Evolutionary conservation across 2,329 filamentous ascomycete genomes (phyloP).

Genomic region (Dendryphion nanum): DNA sequence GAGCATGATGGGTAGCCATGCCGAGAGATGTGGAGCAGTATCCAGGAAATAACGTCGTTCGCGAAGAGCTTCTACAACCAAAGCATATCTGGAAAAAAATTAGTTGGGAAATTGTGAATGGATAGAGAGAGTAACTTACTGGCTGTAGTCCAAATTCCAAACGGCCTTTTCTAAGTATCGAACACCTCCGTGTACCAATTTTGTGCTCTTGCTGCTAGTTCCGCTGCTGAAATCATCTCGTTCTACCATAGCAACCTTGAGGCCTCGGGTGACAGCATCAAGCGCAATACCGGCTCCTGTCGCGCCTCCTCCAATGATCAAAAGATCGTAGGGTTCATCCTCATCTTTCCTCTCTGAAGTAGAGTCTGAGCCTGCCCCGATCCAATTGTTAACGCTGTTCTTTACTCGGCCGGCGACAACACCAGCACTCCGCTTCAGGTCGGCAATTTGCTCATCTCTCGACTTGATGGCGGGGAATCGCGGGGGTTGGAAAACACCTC

Average conservation of each 20-base stretch:
- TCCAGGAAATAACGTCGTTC: constrained; percentile 82
- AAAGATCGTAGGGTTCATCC: constrained; percentile 67
- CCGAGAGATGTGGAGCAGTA: constrained; percentile 77
- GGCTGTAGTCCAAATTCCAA: constrained; percentile 80
- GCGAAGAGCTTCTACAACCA: constrained; percentile 78
- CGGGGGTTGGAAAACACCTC: constrained; percentile 66
- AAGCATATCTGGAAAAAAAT: constrained; percentile 51
- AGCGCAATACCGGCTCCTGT: constrained; percentile 79
- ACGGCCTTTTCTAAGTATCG: constrained; percentile 84
- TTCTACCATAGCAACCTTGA: constrained; percentile 79
- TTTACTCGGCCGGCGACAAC: constrained; percentile 24
- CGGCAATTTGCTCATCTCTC: constrained; percentile 63
- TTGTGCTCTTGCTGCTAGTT: constrained; percentile 84
- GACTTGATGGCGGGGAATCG: constrained; percentile 63
- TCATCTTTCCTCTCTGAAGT: constrained; percentile 22
- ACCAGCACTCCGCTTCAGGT: constrained; percentile 55
- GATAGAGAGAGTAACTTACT: constrained; percentile 55
- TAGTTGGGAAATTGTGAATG: too few species aligned
- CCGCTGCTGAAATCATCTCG: constrained; percentile 80
- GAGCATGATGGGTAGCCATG: constrained; percentile 80
- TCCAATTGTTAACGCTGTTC: constrained; percentile 37
- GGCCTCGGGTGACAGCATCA: constrained; percentile 73
- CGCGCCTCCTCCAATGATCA: constrained; percentile 77
- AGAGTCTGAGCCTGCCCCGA: constrained; percentile 34
- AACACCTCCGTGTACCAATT: constrained; percentile 81